Conservation (phyloP, 306 rosid species). For the Fagus sylvatica region DNA sequence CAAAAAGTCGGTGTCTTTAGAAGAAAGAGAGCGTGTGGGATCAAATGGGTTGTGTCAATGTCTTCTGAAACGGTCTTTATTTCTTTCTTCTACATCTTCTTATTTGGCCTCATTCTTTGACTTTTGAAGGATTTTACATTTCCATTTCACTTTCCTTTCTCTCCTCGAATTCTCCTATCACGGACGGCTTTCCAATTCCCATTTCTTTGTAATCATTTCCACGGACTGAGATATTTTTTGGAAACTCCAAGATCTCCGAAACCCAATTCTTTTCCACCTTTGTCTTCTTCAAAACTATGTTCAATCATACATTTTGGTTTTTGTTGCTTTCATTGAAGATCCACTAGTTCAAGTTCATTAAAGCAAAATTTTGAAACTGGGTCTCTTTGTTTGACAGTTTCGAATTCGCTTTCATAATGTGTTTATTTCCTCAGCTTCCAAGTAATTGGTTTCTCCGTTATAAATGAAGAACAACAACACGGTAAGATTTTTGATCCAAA, state of each 20-base stretch:
- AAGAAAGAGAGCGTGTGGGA: conserved; percentile 4
- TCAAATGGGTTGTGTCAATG: conserved; percentile 9
- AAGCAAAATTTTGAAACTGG: conserved; percentile 14
- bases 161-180: neutral
- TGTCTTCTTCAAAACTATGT: neutral
- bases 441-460: neutral
- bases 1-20: neutral
- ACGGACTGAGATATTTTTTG: neutral
- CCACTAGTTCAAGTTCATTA: neutral
- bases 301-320: neutral
- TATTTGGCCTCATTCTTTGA: conserved; percentile 43
- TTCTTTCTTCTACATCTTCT: neutral
- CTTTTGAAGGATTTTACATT: conserved; percentile 2
- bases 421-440: neutral
- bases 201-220: neutral
- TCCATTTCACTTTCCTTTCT: neutral
- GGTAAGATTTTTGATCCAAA: neutral
- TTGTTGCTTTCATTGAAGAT: neutral
- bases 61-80: conserved; percentile 9
- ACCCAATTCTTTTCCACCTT: neutral
- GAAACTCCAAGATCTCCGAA: neutral
- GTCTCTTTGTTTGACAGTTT: conserved; percentile 10
- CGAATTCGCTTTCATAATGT: neutral
- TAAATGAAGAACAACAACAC: neutral
- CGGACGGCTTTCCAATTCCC: neutral